Percentiles rank a stretch among this genome's conserved stretches.
Conservation (phyloP, 306 rosid species). For the barrel medic (Medicago truncatula) region DNA sequence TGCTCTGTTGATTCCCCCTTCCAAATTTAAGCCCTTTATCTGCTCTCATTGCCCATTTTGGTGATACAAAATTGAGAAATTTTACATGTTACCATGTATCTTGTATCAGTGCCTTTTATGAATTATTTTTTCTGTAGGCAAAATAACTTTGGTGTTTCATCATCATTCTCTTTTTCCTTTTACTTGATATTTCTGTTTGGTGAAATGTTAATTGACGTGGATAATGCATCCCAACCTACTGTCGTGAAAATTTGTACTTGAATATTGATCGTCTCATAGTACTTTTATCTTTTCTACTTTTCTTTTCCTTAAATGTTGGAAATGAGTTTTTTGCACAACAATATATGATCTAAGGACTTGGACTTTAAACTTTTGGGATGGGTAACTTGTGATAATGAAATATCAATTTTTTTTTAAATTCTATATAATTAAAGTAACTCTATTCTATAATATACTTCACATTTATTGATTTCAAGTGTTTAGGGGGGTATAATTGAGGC, state of each 20-base stretch:
- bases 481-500: constrained; percentile 26
- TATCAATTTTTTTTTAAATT: constrained; percentile 4
- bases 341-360: constrained; percentile 24
- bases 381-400: constrained; percentile 37
- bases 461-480: constrained; percentile 20
- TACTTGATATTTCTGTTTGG: constrained; percentile 4
- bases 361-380: constrained; percentile 34
- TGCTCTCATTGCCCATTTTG: constrained; percentile 36
- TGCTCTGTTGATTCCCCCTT: not conserved
- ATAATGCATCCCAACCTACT: constrained; percentile 16
- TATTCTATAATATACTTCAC: constrained; percentile 15
- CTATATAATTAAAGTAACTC: not conserved
- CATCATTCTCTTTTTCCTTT: constrained; percentile 27
- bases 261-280: constrained; percentile 9
- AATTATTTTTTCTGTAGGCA: constrained; percentile 9
- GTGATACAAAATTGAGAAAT: constrained; percentile 22
- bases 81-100: constrained; percentile 19
- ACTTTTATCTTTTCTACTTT: not conserved
- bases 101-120: constrained; percentile 8
- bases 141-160: constrained; percentile 3
- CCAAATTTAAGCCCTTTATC: constrained; percentile 11
- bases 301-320: constrained; percentile 5
- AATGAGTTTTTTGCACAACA: constrained; percentile 9
- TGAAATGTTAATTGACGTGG: constrained; percentile 14
- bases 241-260: constrained; percentile 1